Evolutionary conservation across 257 asterid genomes (phyloP).

Genomic region (Jacaranda mimosifolia): DNA sequence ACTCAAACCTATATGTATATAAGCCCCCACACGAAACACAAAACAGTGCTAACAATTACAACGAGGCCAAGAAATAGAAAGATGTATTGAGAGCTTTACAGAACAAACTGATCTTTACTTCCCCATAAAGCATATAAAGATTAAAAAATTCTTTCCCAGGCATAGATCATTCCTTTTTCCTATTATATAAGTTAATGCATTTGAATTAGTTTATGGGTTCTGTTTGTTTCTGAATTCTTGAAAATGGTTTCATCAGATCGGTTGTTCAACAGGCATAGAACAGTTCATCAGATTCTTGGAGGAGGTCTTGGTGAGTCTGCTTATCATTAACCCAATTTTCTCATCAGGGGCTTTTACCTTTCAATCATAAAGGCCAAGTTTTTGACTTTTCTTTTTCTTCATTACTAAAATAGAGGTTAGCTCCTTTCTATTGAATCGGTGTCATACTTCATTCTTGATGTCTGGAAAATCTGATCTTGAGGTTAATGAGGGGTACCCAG

Average conservation of each 20-base stretch:
- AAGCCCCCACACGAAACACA: constrained; percentile 16
- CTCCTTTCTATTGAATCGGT: constrained; percentile 4
- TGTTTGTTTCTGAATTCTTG: constrained; percentile 32
- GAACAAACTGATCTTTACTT: constrained; percentile 34
- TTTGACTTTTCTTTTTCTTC: not conserved
- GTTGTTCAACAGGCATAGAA: constrained; percentile 65
- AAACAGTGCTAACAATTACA: constrained; percentile 4
- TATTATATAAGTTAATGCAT: constrained; percentile 31
- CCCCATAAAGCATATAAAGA: constrained; percentile 32
- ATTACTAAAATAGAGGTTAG: no score
- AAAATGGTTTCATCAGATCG: constrained; percentile 76
- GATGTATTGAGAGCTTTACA: constrained; percentile 30
- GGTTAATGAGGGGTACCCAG: not conserved
- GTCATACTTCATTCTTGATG: constrained; percentile 3
- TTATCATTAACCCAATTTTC: constrained; percentile 6
- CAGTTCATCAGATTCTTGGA: constrained; percentile 87
- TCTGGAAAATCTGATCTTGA: constrained; percentile 20
- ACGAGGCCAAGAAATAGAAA: constrained; percentile 20
- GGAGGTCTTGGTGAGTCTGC: constrained; percentile 74
- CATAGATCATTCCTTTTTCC: constrained; percentile 15
- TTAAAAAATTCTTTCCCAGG: not conserved
- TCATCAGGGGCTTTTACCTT: constrained; percentile 17
- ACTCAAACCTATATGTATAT: constrained; percentile 28
- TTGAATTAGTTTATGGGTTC: constrained; percentile 35
- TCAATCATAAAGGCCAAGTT: not conserved